These are phyloP conservation scores for Pleurotus citrinopileatus DNA, from an alignment of 768 basidiomycete species.

Conservation along the genomic window DNA sequence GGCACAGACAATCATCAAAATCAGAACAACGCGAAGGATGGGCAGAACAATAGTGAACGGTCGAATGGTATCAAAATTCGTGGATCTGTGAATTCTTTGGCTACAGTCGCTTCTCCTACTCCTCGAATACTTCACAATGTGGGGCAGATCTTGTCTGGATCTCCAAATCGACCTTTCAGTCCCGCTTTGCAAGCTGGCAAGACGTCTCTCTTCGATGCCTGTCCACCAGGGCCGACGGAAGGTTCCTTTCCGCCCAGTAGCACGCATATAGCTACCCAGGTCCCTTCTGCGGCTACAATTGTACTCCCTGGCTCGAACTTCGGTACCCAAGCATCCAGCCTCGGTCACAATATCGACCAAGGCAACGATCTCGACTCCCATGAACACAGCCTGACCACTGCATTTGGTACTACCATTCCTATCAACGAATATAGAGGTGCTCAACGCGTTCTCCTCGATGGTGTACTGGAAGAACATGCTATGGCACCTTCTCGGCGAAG, in stretches of 20 bases:
- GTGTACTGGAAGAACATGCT: neutral
- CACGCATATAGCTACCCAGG: constrained; percentile 6
- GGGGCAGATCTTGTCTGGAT: neutral
- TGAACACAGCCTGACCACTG: neutral
- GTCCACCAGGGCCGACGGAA: too few species aligned
- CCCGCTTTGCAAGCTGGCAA: neutral
- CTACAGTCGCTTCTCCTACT: neutral
- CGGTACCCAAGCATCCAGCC: neutral
- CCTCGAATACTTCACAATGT: neutral
- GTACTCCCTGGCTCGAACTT: neutral
- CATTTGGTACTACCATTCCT: neutral
- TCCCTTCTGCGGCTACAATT: neutral
- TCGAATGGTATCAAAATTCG: neutral
- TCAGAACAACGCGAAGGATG: neutral
- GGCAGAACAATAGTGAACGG: neutral
- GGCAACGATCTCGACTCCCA: neutral
- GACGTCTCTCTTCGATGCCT: too few species aligned
- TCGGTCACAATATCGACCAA: neutral
- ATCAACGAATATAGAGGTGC: neutral
- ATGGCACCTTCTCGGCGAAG: neutral
- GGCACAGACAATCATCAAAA: neutral
- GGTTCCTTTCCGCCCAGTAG: neutral
- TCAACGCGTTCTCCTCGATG: neutral
- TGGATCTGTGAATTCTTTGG: neutral
- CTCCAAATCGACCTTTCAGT: neutral